Evolutionary conservation across 345 rosid genomes (phyloP).

Genomic region (Populus pruinosa): DNA sequence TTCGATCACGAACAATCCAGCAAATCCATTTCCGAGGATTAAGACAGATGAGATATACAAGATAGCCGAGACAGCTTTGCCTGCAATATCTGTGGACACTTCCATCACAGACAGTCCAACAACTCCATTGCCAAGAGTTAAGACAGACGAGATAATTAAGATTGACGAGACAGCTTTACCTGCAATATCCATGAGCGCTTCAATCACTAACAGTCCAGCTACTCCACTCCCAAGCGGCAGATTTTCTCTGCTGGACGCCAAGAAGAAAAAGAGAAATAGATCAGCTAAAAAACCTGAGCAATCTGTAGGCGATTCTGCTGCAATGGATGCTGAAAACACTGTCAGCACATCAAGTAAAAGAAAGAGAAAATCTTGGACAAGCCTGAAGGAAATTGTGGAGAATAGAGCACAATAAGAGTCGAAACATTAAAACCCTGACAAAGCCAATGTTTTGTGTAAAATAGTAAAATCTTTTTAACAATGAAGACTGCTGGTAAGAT

Average conservation of each 20-base stretch:
- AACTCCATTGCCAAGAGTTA: slow-evolving; percentile 24
- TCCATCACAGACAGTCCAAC: slow-evolving; percentile 11
- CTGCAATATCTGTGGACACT: slow-evolving; percentile 21
- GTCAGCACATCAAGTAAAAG: slow-evolving; percentile 33
- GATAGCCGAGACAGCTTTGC: slow-evolving; percentile 11
- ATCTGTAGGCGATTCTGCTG: slow-evolving; percentile 15
- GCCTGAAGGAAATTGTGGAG: slow-evolving; percentile 48
- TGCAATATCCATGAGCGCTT: slow-evolving; percentile 17
- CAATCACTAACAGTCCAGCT: slow-evolving; percentile 10
- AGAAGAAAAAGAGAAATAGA: slow-evolving; percentile 45
- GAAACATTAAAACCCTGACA: slow-evolving; percentile 17
- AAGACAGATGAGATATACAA: neutral
- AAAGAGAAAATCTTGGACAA: slow-evolving; percentile 48
- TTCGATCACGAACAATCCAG: slow-evolving; percentile 9
- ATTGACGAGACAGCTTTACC: slow-evolving; percentile 16
- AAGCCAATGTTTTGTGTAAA: slow-evolving; percentile 34
- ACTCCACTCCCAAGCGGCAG: slow-evolving; percentile 25
- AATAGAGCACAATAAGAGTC: slow-evolving; percentile 21
- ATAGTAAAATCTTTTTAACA: neutral
- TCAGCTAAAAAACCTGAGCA: slow-evolving; percentile 36
- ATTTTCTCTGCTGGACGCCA: slow-evolving; percentile 34
- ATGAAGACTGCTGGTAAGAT: neutral
- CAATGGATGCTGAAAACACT: slow-evolving; percentile 14
- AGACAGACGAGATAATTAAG: neutral
- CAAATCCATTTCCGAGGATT: slow-evolving; percentile 24